Base-by-base conservation (phyloP, 129 eudicot genomes). In the Glebionis coronaria region DNA sequence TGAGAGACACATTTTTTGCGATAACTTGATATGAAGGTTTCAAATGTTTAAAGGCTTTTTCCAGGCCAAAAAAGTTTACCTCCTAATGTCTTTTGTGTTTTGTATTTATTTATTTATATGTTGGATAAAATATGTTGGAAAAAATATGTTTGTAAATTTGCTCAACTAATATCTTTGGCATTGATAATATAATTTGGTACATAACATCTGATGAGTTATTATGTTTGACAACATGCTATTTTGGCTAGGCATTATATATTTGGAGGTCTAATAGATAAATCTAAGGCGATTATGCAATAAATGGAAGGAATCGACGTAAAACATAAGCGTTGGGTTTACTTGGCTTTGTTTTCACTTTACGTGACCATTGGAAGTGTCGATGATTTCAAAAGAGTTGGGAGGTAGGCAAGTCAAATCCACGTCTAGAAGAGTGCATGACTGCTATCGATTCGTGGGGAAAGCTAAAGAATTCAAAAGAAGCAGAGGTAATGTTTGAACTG, bases 381-480 rank as follows among this genome's bases (percentile, higher is more conserved):
- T 28, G 90, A 88, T 11, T 97, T 93, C 40, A 76, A 27, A 20
- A 78, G 95, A 69, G 67, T 59, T 93, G 96, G 98, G 64, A 75
- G 23, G 46, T 74, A n/a, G 82, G 92, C 51, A 68, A 82, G 72
- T 25, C 84, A 1, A 79, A 79, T 23, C 80, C 90, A 50, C 73
- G 55, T 10, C 5, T 57, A 1, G 49, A n/a, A 0, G 98, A 93
- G 19, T 83, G 67, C 63, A 14, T 76, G 49, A 68, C 77, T 68
- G 95, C 88, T 8, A 80, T 93, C 42, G 81, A 74, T 59, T 92
- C 98, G 19, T 93, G 75, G 78, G 98, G 95, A n/a, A 82, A 67
- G 52, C 85, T 93, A 21, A 79, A 84, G 38, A 82, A 79, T 25
- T 28, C 84, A 25, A 91, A 82, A 61, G 80, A 88, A 67, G 96